A percentile compares a stretch with the other conserved stretches of the same genome.
Evolutionary conservation across 2,329 filamentous ascomycete genomes (phyloP).

Genomic region (Clonostachys byssicola): DNA sequence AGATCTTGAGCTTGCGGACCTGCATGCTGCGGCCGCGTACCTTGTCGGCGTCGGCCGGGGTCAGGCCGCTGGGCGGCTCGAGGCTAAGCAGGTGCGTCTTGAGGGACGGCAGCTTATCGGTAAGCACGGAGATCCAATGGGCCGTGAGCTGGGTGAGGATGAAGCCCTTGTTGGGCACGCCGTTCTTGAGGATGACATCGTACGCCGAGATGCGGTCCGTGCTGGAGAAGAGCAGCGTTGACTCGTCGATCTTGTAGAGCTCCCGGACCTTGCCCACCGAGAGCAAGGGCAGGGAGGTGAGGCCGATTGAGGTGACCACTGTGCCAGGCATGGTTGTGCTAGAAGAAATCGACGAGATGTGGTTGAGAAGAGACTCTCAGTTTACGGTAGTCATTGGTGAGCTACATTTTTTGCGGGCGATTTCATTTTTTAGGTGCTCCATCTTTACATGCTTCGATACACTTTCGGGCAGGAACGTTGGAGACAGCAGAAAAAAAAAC

Average conservation of each 20-base stretch:
- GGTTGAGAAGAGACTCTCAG: background rate
- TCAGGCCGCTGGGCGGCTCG: slow-evolving; percentile 27
- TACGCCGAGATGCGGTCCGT: slow-evolving; percentile 93
- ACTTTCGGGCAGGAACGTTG: too few species aligned
- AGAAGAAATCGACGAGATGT: background rate
- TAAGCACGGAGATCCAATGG: slow-evolving; percentile 50
- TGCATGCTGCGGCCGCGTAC: slow-evolving; percentile 70
- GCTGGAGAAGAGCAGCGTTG: slow-evolving; percentile 74
- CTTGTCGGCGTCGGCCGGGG: slow-evolving; percentile 39
- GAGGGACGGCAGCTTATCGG: slow-evolving; percentile 37
- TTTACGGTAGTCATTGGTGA: background rate
- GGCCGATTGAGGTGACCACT: slow-evolving; percentile 17
- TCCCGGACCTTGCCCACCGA: slow-evolving; percentile 70
- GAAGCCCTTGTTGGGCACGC: slow-evolving; percentile 48
- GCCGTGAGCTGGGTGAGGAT: slow-evolving; percentile 40
- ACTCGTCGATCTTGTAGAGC: slow-evolving; percentile 66
- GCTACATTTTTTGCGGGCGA: background rate
- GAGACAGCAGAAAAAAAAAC: too few species aligned
- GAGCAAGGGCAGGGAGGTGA: slow-evolving; percentile 26
- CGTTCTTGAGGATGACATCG: slow-evolving; percentile 83
- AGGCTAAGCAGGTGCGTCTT: slow-evolving; percentile 48
- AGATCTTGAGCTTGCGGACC: slow-evolving; percentile 67
- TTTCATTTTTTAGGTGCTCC: too few species aligned
- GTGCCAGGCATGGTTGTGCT: background rate
- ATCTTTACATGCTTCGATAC: too few species aligned